Evolutionary conservation across 441 rosid genomes (phyloP).

Genomic region (Populus hybrid): DNA sequence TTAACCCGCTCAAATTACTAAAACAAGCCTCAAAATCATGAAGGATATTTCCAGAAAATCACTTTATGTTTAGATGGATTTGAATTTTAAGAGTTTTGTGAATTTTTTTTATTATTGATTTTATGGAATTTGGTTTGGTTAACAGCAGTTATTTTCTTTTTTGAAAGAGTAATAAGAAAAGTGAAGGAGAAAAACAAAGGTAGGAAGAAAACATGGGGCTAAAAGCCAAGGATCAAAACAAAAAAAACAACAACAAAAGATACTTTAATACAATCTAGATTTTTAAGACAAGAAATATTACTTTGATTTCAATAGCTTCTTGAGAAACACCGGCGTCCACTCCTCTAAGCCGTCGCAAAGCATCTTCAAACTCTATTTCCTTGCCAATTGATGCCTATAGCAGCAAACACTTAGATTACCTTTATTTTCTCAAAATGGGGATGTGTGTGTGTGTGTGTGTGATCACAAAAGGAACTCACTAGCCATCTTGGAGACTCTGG

Average conservation of each 20-base stretch:
- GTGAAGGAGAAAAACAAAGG: too few species aligned
- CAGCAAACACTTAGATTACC: not conserved
- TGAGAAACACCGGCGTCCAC: constrained; percentile 36
- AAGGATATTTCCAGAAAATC: too few species aligned
- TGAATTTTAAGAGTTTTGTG: too few species aligned
- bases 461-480: constrained; percentile 34
- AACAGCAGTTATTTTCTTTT: too few species aligned
- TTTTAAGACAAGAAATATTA: constrained; percentile 13
- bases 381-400: constrained; percentile 45
- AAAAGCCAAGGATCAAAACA: not conserved
- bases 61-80: too few species aligned
- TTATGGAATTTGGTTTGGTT: too few species aligned
- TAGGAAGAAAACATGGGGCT: too few species aligned
- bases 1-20: too few species aligned
- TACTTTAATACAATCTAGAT: too few species aligned
- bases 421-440: not conserved
- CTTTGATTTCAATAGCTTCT: constrained; percentile 55
- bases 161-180: too few species aligned
- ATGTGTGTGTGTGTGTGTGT: not conserved
- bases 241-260: not conserved
- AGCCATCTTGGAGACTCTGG: constrained; percentile 83
- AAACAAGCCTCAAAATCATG: too few species aligned
- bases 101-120: too few species aligned
- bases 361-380: constrained; percentile 37
- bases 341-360: constrained; percentile 55